Evolutionary conservation across 495 filamentous ascomycete genomes (phyloP).

Genomic region (Schizothecium vesticola): DNA sequence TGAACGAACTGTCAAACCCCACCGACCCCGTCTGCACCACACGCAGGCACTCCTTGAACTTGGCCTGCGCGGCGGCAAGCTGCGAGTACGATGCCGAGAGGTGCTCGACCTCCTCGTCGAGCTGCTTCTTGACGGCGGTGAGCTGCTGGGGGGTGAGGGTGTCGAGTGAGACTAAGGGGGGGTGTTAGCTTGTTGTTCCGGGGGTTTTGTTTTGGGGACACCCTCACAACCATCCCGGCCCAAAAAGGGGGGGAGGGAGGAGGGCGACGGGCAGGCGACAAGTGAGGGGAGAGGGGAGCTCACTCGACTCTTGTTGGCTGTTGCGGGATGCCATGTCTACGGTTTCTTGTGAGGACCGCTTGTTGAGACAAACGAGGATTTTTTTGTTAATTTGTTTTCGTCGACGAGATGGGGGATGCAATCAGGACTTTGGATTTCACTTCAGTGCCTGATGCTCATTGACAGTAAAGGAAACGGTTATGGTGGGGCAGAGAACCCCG

Average conservation of each 20-base stretch:
- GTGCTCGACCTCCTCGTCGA: slow-evolving; percentile 91
- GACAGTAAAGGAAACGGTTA: neutral
- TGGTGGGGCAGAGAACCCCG: slow-evolving; percentile 1
- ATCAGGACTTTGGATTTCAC: neutral
- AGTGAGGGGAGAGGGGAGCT: slow-evolving; percentile 4
- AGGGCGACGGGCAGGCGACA: neutral
- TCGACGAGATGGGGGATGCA: neutral
- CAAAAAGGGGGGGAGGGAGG: neutral
- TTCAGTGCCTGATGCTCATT: neutral
- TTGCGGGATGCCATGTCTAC: slow-evolving; percentile 16
- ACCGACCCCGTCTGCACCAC: slow-evolving; percentile 57
- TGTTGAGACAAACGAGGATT: neutral
- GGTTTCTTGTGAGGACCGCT: no score
- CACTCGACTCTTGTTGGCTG: slow-evolving; percentile 19
- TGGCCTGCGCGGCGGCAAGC: slow-evolving; percentile 79
- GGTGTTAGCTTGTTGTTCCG: neutral
- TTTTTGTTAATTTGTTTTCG: neutral
- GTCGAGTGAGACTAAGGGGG: slow-evolving; percentile 39
- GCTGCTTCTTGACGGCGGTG: slow-evolving; percentile 77
- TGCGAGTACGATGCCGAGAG: slow-evolving; percentile 83
- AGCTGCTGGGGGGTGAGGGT: slow-evolving; percentile 48
- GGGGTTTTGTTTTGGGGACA: neutral
- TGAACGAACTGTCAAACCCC: slow-evolving; percentile 32
- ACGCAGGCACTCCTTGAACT: slow-evolving; percentile 83
- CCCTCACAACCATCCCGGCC: neutral